A percentile compares a stretch with the other conserved stretches of the same genome.
phyloP scores from a whole-genome alignment of 768 basidiomycete species.

The Leccinum subtestaceum region DNA sequence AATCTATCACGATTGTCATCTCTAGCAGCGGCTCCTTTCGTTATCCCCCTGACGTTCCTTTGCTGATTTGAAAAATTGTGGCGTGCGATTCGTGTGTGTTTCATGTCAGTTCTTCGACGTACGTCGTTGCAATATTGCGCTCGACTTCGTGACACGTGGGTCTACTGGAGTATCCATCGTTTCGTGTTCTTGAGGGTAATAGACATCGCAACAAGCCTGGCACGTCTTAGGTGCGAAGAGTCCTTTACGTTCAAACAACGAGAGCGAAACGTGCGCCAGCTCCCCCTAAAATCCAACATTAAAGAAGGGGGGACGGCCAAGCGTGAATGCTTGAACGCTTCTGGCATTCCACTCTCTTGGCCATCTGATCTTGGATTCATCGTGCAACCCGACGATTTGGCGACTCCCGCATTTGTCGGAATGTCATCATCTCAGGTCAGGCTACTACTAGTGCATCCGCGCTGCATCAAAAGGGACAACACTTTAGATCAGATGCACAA shows the following conservation, averaged over 20 bases:
- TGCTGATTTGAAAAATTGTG: background rate
- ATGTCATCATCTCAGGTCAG: background rate
- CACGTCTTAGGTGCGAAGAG: background rate
- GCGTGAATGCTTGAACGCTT: background rate
- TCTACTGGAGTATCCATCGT: background rate
- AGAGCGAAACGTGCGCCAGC: background rate
- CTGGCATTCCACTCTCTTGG: background rate
- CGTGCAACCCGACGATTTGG: background rate
- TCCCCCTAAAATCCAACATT: background rate
- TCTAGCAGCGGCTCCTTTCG: background rate
- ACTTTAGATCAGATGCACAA: background rate
- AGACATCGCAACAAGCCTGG: background rate
- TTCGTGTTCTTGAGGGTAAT: background rate
- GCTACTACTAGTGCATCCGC: background rate
- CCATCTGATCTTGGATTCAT: conserved; percentile 6
- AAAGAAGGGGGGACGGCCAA: background rate
- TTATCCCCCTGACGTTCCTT: background rate
- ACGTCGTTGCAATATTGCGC: background rate
- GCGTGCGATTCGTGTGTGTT: background rate
- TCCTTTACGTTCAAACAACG: background rate
- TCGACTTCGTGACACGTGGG: background rate
- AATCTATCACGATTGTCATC: background rate
- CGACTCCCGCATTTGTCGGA: background rate
- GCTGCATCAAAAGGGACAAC: background rate
- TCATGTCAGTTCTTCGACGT: background rate